Evolutionary conservation across 2,329 filamentous ascomycete genomes (phyloP).

Genomic region (Arthrobotrys megalospora): DNA sequence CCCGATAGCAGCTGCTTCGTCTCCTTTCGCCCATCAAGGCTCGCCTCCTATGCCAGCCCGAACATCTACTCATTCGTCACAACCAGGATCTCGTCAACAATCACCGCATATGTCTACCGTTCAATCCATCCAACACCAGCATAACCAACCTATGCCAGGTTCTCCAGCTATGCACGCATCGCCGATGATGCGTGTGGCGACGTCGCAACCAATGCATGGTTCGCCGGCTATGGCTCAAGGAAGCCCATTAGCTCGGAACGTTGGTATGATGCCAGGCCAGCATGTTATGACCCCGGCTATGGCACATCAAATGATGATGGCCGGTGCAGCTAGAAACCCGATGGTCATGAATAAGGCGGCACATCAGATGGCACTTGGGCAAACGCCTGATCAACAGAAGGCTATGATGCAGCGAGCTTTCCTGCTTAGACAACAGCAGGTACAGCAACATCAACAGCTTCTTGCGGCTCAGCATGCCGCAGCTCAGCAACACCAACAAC

Average conservation of each 20-base stretch:
- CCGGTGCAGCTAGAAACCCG: slow-evolving; percentile 47
- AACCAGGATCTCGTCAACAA: slow-evolving; percentile 59
- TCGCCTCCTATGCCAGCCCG: slow-evolving; percentile 49
- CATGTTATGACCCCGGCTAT: slow-evolving; percentile 39
- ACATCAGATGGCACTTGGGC: slow-evolving; percentile 21
- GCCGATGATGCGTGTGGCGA: slow-evolving; percentile 55
- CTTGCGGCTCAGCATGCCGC: slow-evolving; percentile 34
- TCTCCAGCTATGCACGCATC: slow-evolving; percentile 60
- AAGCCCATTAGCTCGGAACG: slow-evolving; percentile 47
- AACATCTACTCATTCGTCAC: slow-evolving; percentile 56
- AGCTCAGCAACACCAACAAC: slow-evolving; percentile 54
- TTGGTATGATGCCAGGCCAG: slow-evolving; percentile 46
- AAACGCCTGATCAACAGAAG: slow-evolving; percentile 50
- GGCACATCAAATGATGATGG: slow-evolving; percentile 62
- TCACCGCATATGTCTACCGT: slow-evolving; percentile 59
- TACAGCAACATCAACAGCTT: slow-evolving; percentile 38
- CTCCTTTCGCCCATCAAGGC: slow-evolving; percentile 51
- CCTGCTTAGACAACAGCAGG: slow-evolving; percentile 47
- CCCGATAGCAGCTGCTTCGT: slow-evolving; percentile 54
- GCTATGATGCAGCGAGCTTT: slow-evolving; percentile 60
- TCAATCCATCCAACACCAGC: slow-evolving; percentile 55
- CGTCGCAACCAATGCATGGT: slow-evolving; percentile 51
- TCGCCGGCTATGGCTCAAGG: slow-evolving; percentile 58
- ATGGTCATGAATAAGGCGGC: slow-evolving; percentile 54
- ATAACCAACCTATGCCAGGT: slow-evolving; percentile 51